Evolutionary conservation across 495 filamentous ascomycete species (phyloP).

Genomic region (Tuber melanosporum): DNA sequence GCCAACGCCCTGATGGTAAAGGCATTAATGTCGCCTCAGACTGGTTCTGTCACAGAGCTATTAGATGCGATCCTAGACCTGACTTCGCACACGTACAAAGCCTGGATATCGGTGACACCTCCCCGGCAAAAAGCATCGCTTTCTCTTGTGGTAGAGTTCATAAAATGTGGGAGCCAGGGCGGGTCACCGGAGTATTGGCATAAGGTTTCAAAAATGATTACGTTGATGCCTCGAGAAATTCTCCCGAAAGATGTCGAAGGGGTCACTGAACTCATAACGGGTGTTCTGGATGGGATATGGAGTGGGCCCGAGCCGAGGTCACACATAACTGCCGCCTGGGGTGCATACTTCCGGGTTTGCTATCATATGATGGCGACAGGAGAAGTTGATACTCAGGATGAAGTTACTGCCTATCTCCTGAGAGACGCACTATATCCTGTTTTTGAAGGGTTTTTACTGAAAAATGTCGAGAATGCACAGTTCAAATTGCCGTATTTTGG

Average conservation of each 20-base stretch:
- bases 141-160: conserved; percentile 59
- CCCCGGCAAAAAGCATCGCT: conserved; percentile 58
- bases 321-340: conserved; percentile 64
- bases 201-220: conserved; percentile 55
- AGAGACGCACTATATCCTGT: conserved; percentile 52
- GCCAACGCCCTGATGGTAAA: conserved; percentile 63
- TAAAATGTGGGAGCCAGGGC: conserved; percentile 77
- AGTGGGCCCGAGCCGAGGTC: conserved; percentile 65
- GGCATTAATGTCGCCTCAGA: conserved; percentile 60
- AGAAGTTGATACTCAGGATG: neutral
- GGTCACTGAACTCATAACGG: conserved; percentile 54
- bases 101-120: conserved; percentile 60
- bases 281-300: conserved; percentile 61
- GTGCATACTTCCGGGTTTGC: conserved; percentile 55
- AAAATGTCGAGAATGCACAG: neutral
- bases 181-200: conserved; percentile 65
- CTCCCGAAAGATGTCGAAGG: conserved; percentile 49
- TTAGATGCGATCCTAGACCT: conserved; percentile 57
- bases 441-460: conserved; percentile 53
- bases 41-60: conserved; percentile 64
- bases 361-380: conserved; percentile 23
- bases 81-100: conserved; percentile 56
- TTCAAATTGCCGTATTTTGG: conserved; percentile 9
- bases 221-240: conserved; percentile 52
- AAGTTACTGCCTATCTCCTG: conserved; percentile 44